These are phyloP conservation scores for Sequoia sempervirens DNA, from an alignment of 75 land plant species.

Conservation along the genomic window DNA sequence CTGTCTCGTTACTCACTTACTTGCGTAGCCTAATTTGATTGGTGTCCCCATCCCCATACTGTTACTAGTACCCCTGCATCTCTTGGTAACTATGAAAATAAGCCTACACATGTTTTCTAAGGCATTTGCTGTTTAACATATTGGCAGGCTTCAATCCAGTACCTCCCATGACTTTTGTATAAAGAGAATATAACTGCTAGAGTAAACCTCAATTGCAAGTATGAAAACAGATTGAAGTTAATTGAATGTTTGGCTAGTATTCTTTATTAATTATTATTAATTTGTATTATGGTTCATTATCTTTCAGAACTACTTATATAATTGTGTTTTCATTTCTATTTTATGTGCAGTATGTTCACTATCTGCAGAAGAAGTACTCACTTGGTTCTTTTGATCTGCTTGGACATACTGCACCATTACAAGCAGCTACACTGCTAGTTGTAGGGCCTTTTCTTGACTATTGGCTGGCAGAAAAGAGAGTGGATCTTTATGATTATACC, in stretches of 20 bases:
- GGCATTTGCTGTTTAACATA: not conserved
- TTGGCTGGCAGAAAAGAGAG: constrained; percentile 71
- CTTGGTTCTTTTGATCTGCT: constrained; percentile 79
- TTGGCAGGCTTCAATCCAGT: not conserved
- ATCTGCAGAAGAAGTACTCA: constrained; percentile 68
- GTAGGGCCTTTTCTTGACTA: constrained; percentile 79
- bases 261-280: not conserved
- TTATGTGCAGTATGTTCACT: constrained; percentile 73
- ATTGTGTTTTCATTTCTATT: not conserved
- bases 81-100: too few species aligned
- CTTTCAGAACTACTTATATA: not conserved
- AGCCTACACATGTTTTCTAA: not conserved
- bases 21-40: too few species aligned
- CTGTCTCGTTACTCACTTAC: too few species aligned
- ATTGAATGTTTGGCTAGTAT: not conserved
- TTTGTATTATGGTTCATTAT: not conserved
- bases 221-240: not conserved
- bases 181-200: not conserved
- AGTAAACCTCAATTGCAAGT: not conserved
- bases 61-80: too few species aligned
- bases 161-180: not conserved
- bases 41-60: too few species aligned
- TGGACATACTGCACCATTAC: constrained; percentile 90
- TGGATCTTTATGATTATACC: constrained; percentile 49
- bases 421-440: constrained; percentile 64